phyloP scores from a whole-genome alignment of 257 asterid species.

The Lantana camara region DNA sequence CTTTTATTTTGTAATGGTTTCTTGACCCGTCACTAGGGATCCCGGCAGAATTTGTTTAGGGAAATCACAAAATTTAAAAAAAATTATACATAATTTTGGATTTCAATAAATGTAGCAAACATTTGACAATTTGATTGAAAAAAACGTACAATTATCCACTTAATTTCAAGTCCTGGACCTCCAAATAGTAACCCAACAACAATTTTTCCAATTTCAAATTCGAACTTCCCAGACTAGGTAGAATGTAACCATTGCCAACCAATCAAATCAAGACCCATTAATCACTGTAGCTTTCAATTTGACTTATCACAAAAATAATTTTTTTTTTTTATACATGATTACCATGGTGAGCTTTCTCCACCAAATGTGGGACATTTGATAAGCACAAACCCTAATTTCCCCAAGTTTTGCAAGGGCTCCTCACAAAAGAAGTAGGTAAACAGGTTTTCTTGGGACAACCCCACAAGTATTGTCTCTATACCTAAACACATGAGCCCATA shows the following conservation, averaged over 20 bases:
- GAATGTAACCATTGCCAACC: background rate
- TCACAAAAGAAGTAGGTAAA: constrained; percentile 69
- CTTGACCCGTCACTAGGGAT: too few relatives aligned
- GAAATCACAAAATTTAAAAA: too few relatives aligned
- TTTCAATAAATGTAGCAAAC: background rate
- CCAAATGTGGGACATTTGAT: constrained; percentile 50
- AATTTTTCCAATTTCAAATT: background rate
- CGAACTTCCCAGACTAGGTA: too few relatives aligned
- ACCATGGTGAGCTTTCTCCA: constrained; percentile 33
- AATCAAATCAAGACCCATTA: constrained; percentile 7
- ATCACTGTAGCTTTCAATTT: background rate
- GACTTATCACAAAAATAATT: background rate
- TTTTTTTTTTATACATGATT: background rate
- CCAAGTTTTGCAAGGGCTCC: constrained; percentile 23
- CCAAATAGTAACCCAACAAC: too few relatives aligned
- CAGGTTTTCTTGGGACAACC: constrained; percentile 51
- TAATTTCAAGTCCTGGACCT: too few relatives aligned
- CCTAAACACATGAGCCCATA: constrained; percentile 84
- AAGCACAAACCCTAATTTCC: constrained; percentile 37
- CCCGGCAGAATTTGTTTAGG: too few relatives aligned
- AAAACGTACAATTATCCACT: too few relatives aligned
- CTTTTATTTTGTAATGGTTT: too few relatives aligned
- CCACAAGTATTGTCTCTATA: constrained; percentile 50
- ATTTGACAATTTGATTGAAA: too few relatives aligned
- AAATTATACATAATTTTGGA: background rate